Conservation (phyloP, 2,329 filamentous ascomycete species). For the Pyricularia pennisetigena region DNA sequence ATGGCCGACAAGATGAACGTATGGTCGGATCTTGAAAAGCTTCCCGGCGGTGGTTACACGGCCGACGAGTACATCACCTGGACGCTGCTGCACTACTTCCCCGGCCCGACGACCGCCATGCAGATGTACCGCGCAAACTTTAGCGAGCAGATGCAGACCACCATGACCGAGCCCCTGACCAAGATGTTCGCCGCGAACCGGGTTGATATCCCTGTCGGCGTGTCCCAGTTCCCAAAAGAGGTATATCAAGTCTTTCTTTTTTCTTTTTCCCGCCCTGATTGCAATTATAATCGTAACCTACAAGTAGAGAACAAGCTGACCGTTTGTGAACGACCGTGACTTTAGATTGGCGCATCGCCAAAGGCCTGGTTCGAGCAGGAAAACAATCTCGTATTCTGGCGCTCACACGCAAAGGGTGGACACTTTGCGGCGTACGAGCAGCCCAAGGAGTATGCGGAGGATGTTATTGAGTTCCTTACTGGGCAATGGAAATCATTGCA, state of each 20-base stretch:
- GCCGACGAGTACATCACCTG: slow-evolving; percentile 13
- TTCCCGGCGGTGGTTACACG: slow-evolving; percentile 5
- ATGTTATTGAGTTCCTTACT: not conserved
- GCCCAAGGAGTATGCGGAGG: slow-evolving; percentile 14
- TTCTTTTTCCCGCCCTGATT: slow-evolving; percentile 11
- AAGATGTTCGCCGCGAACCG: not conserved
- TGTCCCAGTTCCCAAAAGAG: slow-evolving; percentile 19
- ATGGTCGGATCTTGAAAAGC: not conserved
- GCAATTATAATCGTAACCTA: no score
- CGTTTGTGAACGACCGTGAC: slow-evolving; percentile 16
- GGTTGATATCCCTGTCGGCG: slow-evolving; percentile 11
- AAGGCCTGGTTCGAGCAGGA: slow-evolving; percentile 20
- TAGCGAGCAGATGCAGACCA: not conserved
- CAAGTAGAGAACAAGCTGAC: not conserved
- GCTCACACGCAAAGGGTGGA: slow-evolving; percentile 27
- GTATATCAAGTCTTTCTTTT: slow-evolving; percentile 27
- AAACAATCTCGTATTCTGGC: slow-evolving; percentile 25
- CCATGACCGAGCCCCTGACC: not conserved
- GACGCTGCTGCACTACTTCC: slow-evolving; percentile 14
- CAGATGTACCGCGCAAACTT: slow-evolving; percentile 8
- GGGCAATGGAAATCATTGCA: not conserved
- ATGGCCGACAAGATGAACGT: slow-evolving; percentile 2
- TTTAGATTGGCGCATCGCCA: slow-evolving; percentile 24
- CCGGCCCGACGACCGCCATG: slow-evolving; percentile 11
- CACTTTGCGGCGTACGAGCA: slow-evolving; percentile 42